Conservation (phyloP, 1,139 yeast genomes). For the Scheffersomyces parashehatae region DNA sequence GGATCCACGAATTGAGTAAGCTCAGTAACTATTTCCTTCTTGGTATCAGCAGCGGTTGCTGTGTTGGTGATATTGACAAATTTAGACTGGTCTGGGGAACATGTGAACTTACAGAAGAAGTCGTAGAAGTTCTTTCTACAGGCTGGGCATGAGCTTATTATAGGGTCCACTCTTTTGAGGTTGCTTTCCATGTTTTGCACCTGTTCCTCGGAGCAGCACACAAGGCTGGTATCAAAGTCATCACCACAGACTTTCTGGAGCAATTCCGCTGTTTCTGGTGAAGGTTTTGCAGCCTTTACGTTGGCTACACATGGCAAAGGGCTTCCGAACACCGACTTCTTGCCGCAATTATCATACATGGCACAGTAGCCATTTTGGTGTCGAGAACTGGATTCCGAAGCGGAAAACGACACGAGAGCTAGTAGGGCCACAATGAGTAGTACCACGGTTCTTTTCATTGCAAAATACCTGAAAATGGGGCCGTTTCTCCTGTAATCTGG, state of each 20-base stretch:
- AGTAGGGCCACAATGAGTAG: neutral
- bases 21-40: slow-evolving; percentile 67
- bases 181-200: slow-evolving; percentile 41
- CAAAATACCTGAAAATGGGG: too few relatives aligned
- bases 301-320: slow-evolving; percentile 76
- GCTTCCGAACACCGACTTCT: slow-evolving; percentile 74
- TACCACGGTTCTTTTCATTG: neutral
- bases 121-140: slow-evolving; percentile 83
- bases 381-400: slow-evolving; percentile 1
- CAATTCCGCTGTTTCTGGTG: slow-evolving; percentile 37
- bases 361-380: slow-evolving; percentile 51
- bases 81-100: slow-evolving; percentile 79
- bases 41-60: slow-evolving; percentile 50
- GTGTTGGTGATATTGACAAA: slow-evolving; percentile 70
- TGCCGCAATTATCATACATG: slow-evolving; percentile 72
- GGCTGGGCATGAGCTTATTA: slow-evolving; percentile 93
- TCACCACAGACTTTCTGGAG: slow-evolving; percentile 71
- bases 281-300: slow-evolving; percentile 35
- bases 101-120: slow-evolving; percentile 85
- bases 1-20: slow-evolving; percentile 64
- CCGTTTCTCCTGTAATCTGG: too few relatives aligned
- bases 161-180: slow-evolving; percentile 71
- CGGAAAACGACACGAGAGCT: slow-evolving; percentile 1
- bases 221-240: slow-evolving; percentile 45
- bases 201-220: slow-evolving; percentile 47